phyloP scores from a whole-genome alignment of 345 rosid species.

The Odontarrhena argentea region DNA sequence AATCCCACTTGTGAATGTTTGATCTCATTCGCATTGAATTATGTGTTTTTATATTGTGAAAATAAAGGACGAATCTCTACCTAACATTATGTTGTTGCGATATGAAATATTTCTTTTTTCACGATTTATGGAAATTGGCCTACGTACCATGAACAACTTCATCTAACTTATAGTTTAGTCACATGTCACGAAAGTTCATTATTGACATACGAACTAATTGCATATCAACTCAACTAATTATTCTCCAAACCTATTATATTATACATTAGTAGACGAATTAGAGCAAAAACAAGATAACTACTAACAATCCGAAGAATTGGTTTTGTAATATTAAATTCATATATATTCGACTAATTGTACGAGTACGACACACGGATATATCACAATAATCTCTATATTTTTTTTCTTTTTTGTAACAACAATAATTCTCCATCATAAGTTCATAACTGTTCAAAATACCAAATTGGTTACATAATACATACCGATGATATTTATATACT shows the following conservation, averaged over 20 bases:
- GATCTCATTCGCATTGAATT: slow-evolving; percentile 1
- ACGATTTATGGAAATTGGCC: not conserved
- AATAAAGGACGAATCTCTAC: slow-evolving; percentile 16
- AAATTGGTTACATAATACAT: too few relatives aligned
- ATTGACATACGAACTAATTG: slow-evolving; percentile 3
- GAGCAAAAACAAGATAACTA: too few relatives aligned
- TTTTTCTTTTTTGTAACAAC: too few relatives aligned
- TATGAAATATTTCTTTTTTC: not conserved
- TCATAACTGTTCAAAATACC: too few relatives aligned
- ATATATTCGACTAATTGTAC: too few relatives aligned
- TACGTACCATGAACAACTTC: slow-evolving; percentile 27
- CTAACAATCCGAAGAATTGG: too few relatives aligned
- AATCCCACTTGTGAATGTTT: slow-evolving; percentile 5
- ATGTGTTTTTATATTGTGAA: not conserved
- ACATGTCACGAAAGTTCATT: slow-evolving; percentile 21
- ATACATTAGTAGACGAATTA: too few relatives aligned
- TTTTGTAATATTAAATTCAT: too few relatives aligned
- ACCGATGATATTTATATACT: too few relatives aligned
- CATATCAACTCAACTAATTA: slow-evolving; percentile 5
- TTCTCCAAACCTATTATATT: not conserved
- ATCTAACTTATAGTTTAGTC: slow-evolving; percentile 9
- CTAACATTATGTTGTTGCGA: slow-evolving; percentile 18
- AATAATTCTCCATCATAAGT: too few relatives aligned
- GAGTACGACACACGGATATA: too few relatives aligned
- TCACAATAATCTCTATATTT: too few relatives aligned